Evolutionary conservation across 2,329 filamentous ascomycete species (phyloP).

Genomic region (Phaeosphaeriaceae sp.): DNA sequence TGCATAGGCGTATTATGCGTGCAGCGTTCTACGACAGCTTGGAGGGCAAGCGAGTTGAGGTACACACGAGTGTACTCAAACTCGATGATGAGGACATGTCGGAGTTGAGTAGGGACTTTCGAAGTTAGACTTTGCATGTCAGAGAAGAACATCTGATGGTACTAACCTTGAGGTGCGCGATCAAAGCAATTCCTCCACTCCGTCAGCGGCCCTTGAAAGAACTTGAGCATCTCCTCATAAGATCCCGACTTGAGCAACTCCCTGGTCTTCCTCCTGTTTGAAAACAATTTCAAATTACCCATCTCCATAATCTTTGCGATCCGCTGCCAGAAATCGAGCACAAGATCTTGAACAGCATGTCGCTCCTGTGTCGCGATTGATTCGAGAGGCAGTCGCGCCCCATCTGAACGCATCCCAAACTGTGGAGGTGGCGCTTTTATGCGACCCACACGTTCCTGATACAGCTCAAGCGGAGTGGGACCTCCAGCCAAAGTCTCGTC

Average conservation of each 20-base stretch:
- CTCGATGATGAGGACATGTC: conserved; percentile 87
- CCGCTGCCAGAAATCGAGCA: conserved; percentile 87
- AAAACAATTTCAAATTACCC: conserved; percentile 87
- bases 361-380: conserved; percentile 46
- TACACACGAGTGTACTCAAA: conserved; percentile 96
- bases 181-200: conserved; percentile 87
- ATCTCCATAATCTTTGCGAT: conserved; percentile 92
- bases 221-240: conserved; percentile 80
- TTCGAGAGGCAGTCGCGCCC: conserved; percentile 44
- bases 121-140: conserved; percentile 23
- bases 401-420: conserved; percentile 44
- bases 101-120: conserved; percentile 63
- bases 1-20: conserved; percentile 70
- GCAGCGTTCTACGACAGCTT: conserved; percentile 93
- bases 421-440: conserved; percentile 46
- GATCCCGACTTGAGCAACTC: conserved; percentile 85
- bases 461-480: conserved; percentile 42
- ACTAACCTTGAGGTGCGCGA: conserved; percentile 63
- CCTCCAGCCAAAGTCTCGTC: conserved; percentile 33
- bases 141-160: neutral
- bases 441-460: conserved; percentile 44
- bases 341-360: conserved; percentile 58
- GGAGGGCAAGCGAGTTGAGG: conserved; percentile 89
- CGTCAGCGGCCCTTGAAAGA: conserved; percentile 78
- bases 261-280: conserved; percentile 84